Conservation (phyloP, 2,329 filamentous ascomycete species). For the Fusarium chaquense region DNA sequence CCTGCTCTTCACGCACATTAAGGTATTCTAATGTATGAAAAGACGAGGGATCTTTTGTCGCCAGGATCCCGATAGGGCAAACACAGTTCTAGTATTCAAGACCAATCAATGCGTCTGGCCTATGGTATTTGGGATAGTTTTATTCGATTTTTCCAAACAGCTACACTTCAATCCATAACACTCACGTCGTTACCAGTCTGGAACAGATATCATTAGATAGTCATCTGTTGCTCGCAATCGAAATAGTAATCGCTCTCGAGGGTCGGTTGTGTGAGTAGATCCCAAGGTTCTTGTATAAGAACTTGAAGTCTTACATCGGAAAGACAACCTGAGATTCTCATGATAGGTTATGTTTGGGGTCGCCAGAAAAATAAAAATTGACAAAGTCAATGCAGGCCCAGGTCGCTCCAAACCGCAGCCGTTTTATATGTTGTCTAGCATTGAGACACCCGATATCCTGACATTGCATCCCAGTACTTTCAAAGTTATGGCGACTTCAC, state of each 20-base stretch:
- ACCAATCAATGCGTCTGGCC: neutral
- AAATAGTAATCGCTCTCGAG: neutral
- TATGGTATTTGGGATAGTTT: neutral
- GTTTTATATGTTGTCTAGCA: neutral
- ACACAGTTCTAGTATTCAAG: neutral
- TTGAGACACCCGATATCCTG: neutral
- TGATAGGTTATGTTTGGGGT: neutral
- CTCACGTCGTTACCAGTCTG: neutral
- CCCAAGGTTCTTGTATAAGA: neutral
- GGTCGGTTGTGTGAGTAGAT: neutral
- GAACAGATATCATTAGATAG: neutral
- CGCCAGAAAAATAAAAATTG: neutral
- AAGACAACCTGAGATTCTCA: neutral
- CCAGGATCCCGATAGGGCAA: neutral
- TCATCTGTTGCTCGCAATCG: neutral
- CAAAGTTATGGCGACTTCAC: neutral
- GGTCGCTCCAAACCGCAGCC: neutral
- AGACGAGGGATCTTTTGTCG: neutral
- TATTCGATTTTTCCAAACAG: neutral
- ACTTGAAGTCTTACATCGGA: neutral
- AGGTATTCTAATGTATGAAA: neutral
- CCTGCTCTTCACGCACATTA: neutral
- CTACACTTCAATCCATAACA: neutral
- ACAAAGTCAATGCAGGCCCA: neutral
- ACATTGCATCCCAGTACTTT: neutral